Percentiles rank a stretch among this genome's conserved stretches.
Conservation (phyloP, 2,329 filamentous ascomycete genomes). For the Tolypocladium nubicola region DNA sequence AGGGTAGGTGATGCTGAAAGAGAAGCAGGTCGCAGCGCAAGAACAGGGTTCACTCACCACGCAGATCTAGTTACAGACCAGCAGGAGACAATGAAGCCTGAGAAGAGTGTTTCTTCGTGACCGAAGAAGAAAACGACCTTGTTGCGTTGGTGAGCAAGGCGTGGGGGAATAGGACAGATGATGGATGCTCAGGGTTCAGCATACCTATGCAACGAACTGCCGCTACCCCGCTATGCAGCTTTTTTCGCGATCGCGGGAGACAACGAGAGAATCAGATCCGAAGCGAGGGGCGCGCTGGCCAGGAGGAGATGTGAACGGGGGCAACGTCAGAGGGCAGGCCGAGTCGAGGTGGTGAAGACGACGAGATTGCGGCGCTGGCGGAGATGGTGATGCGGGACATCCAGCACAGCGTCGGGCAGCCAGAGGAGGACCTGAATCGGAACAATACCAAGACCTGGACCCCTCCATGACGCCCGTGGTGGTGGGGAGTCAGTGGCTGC, state of each 20-base stretch:
- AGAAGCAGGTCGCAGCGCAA: not conserved
- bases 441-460: not conserved
- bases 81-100: not conserved
- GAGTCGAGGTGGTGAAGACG: not conserved
- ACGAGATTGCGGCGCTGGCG: not conserved
- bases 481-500: not conserved
- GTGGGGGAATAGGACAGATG: not conserved
- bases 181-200: not conserved
- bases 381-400: not conserved
- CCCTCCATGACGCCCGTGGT: not conserved
- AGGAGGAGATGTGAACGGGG: not conserved
- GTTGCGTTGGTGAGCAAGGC: not conserved
- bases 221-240: not conserved
- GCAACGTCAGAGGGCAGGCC: not conserved
- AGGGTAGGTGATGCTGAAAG: not conserved
- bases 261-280: not conserved
- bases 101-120: not conserved
- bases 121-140: not conserved
- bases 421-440: not conserved
- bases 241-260: not conserved
- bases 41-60: not conserved
- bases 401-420: not conserved
- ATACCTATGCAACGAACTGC: not conserved
- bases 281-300: not conserved
- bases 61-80: not conserved